These are phyloP conservation scores for Alternaria sp. DNA, from an alignment of 2,329 filamentous ascomycete species.

Conservation along the genomic window DNA sequence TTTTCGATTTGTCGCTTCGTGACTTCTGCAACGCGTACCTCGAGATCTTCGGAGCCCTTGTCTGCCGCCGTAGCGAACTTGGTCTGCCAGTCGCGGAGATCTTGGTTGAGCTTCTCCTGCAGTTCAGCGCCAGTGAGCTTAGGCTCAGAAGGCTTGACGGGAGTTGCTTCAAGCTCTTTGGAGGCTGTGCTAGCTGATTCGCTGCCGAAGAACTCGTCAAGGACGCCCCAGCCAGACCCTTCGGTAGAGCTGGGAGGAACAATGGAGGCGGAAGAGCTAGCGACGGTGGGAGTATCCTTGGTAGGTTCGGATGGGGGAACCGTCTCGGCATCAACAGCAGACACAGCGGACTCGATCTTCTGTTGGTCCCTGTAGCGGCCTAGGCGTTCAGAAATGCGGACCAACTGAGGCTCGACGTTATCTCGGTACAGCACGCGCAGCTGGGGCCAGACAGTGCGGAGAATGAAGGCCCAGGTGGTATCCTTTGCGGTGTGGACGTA, in stretches of 20 bases:
- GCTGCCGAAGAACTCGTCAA: constrained; percentile 43
- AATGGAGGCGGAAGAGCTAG: constrained; percentile 32
- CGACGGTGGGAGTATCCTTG: constrained; percentile 31
- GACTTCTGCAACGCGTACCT: constrained; percentile 72
- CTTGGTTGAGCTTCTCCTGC: constrained; percentile 72
- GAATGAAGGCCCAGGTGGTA: constrained; percentile 73
- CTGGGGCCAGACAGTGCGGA: constrained; percentile 81
- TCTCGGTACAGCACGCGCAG: constrained; percentile 82
- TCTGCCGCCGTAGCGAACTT: constrained; percentile 88
- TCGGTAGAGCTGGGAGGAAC: constrained; percentile 32
- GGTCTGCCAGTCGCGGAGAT: constrained; percentile 84
- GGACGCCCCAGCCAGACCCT: constrained; percentile 41
- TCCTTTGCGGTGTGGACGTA: constrained; percentile 75
- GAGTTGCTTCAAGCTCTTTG: constrained; percentile 27
- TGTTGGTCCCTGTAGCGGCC: constrained; percentile 75
- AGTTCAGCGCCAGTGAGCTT: constrained; percentile 52
- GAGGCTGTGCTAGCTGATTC: constrained; percentile 35
- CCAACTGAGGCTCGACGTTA: constrained; percentile 93
- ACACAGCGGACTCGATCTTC: constrained; percentile 66
- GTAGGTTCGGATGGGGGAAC: constrained; percentile 26
- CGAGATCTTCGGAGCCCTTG: constrained; percentile 76
- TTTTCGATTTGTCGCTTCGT: constrained; percentile 73
- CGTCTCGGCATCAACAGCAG: constrained; percentile 59
- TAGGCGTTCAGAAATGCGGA: constrained; percentile 88
- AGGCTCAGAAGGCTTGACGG: constrained; percentile 30